phyloP scores from a whole-genome alignment of 1,284 basidiomycete species.

The Trametes pubescens region DNA sequence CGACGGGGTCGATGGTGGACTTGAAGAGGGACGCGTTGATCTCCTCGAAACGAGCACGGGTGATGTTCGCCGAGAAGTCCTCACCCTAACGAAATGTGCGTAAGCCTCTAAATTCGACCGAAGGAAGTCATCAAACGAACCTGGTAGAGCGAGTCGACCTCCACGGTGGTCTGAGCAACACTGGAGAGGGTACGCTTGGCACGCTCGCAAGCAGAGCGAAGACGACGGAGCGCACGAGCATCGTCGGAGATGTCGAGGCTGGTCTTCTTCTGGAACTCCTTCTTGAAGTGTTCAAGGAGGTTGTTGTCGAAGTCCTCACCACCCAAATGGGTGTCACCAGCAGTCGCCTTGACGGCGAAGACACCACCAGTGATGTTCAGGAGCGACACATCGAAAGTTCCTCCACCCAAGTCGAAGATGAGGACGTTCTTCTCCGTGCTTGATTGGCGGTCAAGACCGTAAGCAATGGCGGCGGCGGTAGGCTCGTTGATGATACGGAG shows the following conservation, averaged over 20 bases:
- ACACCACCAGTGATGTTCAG: conserved; percentile 97
- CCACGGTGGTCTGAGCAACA: conserved; percentile 97
- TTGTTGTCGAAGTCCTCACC: conserved; percentile 99
- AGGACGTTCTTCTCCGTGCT: conserved; percentile 97
- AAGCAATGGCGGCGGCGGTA: conserved; percentile 94
- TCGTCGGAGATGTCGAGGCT: conserved; percentile 97
- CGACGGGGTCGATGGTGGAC: conserved; percentile 97
- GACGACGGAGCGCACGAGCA: conserved; percentile 93
- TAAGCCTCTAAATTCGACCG: conserved; percentile 9
- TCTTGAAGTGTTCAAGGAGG: conserved; percentile 97
- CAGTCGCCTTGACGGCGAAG: conserved; percentile 97
- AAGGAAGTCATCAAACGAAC: conserved; percentile 46
- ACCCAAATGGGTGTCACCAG: conserved; percentile 98
- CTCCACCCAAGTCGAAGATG: conserved; percentile 99
- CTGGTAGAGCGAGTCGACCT: conserved; percentile 98
- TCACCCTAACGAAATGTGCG: conserved; percentile 63
- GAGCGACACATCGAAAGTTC: conserved; percentile 98
- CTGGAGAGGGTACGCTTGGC: conserved; percentile 99
- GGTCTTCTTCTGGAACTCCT: conserved; percentile 98
- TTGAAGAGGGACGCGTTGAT: conserved; percentile 96
- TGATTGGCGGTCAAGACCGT: conserved; percentile 90
- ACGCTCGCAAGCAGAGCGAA: conserved; percentile 98
- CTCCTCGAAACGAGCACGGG: conserved; percentile 99
- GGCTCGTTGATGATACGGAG: conserved; percentile 99
- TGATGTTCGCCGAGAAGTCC: conserved; percentile 97